Conservation (phyloP, 768 basidiomycete genomes). For the Mycena galericulata region DNA sequence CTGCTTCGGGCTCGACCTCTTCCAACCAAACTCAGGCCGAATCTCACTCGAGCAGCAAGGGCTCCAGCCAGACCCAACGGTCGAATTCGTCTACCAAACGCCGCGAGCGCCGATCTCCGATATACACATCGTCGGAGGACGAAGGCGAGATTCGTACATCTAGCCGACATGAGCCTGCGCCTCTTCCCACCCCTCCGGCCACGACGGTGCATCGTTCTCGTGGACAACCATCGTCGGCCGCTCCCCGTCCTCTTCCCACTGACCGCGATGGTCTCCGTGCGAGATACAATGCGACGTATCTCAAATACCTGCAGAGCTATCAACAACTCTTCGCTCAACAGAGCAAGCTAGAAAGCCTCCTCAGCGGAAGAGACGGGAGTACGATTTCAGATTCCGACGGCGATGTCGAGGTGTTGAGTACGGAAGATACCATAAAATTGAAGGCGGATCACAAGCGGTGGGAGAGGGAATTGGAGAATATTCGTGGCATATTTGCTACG, state of each 20-base stretch:
- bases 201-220: conserved; percentile 38
- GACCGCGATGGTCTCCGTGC: conserved; percentile 65
- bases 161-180: conserved; percentile 35
- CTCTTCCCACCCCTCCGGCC: conserved; percentile 45
- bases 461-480: conserved; percentile 65
- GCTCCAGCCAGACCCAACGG: conserved; percentile 15
- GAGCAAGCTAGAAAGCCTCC: conserved; percentile 62
- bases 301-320: conserved; percentile 62
- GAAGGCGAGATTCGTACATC: conserved; percentile 57
- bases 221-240: conserved; percentile 46
- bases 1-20: conserved; percentile 20
- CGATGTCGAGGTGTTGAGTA: conserved; percentile 65
- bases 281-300: conserved; percentile 64
- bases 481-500: conserved; percentile 53
- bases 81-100: conserved; percentile 25
- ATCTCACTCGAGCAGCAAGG: conserved; percentile 42
- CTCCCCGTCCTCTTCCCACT: conserved; percentile 50
- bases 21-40: conserved; percentile 8
- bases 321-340: conserved; percentile 62
- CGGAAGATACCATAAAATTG: conserved; percentile 63
- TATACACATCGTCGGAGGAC: conserved; percentile 77
- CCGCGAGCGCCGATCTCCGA: conserved; percentile 65
- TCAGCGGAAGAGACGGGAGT: conserved; percentile 54
- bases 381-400: conserved; percentile 64
- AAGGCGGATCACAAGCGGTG: conserved; percentile 57